Evolutionary conservation across 345 rosid species (phyloP).

Genomic region (Populus davidiana): DNA sequence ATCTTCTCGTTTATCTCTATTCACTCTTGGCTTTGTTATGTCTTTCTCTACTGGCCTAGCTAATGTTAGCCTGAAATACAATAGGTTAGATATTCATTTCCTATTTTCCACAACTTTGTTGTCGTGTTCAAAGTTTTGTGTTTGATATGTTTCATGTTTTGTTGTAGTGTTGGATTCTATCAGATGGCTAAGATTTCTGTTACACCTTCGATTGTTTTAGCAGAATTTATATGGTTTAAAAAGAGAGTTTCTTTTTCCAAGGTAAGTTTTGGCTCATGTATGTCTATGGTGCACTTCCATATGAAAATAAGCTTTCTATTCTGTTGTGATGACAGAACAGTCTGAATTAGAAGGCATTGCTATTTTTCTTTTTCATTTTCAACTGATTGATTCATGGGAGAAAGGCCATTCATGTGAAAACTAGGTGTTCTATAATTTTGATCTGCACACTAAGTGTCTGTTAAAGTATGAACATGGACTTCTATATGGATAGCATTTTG

Average conservation of each 20-base stretch:
- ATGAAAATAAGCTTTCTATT: background rate
- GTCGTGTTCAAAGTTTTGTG: background rate
- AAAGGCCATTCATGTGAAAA: background rate
- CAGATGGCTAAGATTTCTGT: constrained; percentile 97
- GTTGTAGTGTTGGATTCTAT: constrained; percentile 82
- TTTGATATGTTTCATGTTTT: background rate
- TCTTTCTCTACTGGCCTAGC: constrained; percentile 94
- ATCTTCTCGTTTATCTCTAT: constrained; percentile 50
- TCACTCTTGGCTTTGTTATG: constrained; percentile 83
- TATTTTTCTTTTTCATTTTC: background rate
- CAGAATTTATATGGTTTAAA: constrained; percentile 71
- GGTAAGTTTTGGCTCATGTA: constrained; percentile 37
- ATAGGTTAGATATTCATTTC: constrained; percentile 48
- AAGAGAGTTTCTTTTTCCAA: constrained; percentile 70
- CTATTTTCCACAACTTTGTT: background rate
- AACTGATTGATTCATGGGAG: background rate
- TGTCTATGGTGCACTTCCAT: background rate
- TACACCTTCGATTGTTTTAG: constrained; percentile 88
- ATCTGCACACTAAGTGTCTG: background rate
- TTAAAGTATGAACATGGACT: background rate
- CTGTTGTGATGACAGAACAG: background rate
- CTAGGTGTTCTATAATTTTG: background rate
- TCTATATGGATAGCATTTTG: background rate
- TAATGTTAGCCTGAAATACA: constrained; percentile 94
- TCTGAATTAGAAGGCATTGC: background rate